Evolutionary conservation across 2,329 filamentous ascomycete genomes (phyloP).

Genomic region (Cadophora sp.): DNA sequence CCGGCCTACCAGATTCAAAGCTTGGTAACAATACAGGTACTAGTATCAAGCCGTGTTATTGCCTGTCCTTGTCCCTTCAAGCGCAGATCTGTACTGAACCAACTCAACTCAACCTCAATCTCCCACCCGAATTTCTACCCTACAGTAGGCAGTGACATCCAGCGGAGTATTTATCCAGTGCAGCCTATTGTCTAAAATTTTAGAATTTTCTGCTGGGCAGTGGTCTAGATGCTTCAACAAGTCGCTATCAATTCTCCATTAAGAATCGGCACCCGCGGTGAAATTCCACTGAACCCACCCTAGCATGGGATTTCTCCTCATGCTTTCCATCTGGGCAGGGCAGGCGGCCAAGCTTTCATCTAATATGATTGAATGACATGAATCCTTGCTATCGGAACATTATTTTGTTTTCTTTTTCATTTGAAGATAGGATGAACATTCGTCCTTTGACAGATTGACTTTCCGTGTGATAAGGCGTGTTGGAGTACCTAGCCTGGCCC

Average conservation of each 20-base stretch:
- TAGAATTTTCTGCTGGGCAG: not conserved
- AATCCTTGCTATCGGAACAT: not conserved
- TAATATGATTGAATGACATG: not conserved
- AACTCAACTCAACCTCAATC: not conserved
- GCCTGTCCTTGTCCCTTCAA: not conserved
- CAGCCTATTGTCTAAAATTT: conserved; percentile 21
- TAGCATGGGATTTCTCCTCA: not conserved
- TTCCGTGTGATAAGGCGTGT: not conserved
- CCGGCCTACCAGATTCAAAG: conserved; percentile 2
- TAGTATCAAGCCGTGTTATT: not conserved
- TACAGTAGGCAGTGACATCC: not conserved
- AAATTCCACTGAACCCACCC: not conserved
- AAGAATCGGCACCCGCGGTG: not conserved
- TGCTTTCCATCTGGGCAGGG: not conserved
- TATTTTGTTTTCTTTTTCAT: not conserved
- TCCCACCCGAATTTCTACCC: not conserved
- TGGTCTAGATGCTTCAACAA: conserved; percentile 18
- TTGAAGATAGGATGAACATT: conserved; percentile 8
- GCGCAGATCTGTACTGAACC: not conserved
- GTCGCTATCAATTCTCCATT: conserved; percentile 28
- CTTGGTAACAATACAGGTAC: not conserved
- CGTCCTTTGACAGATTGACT: not conserved
- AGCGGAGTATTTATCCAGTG: conserved; percentile 29
- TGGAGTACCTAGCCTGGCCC: too few relatives aligned
- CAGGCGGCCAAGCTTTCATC: not conserved